These are phyloP conservation scores for Cokeromyces recurvatus DNA, from an alignment of 371 early-diverging fungal genomes.

Conservation along the genomic window DNA sequence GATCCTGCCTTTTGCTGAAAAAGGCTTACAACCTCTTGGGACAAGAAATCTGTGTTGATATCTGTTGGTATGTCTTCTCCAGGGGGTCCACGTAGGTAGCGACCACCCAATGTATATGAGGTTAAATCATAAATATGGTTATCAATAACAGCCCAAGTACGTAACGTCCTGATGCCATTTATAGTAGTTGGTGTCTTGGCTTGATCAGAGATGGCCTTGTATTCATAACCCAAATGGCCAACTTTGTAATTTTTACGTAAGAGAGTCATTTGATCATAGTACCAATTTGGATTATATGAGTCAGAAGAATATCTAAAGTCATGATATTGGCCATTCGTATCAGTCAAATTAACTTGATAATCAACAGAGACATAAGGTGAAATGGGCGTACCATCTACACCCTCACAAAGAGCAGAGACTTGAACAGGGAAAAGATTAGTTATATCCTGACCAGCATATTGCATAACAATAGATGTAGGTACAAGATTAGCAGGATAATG, in stretches of 20 bases:
- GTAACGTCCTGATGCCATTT: conserved; percentile 26
- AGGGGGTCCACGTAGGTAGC: conserved; percentile 23
- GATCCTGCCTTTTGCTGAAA: conserved; percentile 59
- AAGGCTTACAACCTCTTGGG: conserved; percentile 51
- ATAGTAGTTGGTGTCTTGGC: conserved; percentile 18
- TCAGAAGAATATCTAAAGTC: conserved; percentile 40
- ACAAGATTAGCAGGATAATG: conserved; percentile 53
- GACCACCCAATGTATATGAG: conserved; percentile 48
- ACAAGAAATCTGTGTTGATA: conserved; percentile 44
- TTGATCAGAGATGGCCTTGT: conserved; percentile 28
- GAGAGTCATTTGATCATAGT: conserved; percentile 38
- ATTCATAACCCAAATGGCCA: conserved; percentile 38
- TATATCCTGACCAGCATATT: conserved; percentile 65
- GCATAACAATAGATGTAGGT: conserved; percentile 43
- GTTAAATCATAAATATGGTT: conserved; percentile 60
- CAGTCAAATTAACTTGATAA: conserved; percentile 33
- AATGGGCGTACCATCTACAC: conserved; percentile 11
- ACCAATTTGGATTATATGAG: conserved; percentile 41
- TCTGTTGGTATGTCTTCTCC: conserved; percentile 46
- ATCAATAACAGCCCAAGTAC: conserved; percentile 56
- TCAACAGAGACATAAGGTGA: conserved; percentile 34
- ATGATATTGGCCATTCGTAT: conserved; percentile 40
- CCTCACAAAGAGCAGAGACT: conserved; percentile 51
- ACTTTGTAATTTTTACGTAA: conserved; percentile 38
- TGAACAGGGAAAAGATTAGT: conserved; percentile 74